Conservation (phyloP, 2,329 filamentous ascomycete species). For the Lecanoromycetidae sp. region DNA sequence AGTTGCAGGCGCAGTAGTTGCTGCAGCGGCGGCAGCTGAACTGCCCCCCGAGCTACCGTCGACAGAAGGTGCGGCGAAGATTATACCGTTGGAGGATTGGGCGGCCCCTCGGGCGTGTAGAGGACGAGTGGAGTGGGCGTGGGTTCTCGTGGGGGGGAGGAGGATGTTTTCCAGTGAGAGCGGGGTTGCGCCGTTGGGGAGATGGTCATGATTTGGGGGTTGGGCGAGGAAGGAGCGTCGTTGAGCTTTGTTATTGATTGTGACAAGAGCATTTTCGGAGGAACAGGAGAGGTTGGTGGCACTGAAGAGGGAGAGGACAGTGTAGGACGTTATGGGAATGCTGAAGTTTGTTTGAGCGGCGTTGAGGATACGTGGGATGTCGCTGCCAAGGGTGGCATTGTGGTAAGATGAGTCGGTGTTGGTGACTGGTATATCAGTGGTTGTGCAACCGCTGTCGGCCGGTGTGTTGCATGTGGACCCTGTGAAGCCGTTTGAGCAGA, state of each 20-base stretch:
- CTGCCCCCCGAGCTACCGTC: constrained; percentile 10
- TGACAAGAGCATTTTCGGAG: constrained; percentile 76
- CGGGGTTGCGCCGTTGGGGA: not conserved
- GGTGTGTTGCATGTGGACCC: constrained; percentile 45
- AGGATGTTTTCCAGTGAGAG: not conserved
- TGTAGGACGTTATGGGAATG: constrained; percentile 57
- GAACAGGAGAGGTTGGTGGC: constrained; percentile 64
- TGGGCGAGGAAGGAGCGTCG: too few relatives aligned
- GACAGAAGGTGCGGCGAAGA: constrained; percentile 25
- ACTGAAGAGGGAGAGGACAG: constrained; percentile 66
- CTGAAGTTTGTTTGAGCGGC: constrained; percentile 57
- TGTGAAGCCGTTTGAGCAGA: constrained; percentile 81
- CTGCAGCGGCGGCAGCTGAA: constrained; percentile 15
- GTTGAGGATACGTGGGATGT: constrained; percentile 62
- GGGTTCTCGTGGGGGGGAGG: constrained; percentile 8
- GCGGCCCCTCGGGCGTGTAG: constrained; percentile 13
- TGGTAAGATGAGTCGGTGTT: constrained; percentile 30
- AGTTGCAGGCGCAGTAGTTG: constrained; percentile 18
- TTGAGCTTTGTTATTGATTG: constrained; percentile 51
- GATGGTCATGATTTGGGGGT: too few relatives aligned
- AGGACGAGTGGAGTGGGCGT: not conserved
- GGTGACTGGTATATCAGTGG: constrained; percentile 31
- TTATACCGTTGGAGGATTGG: constrained; percentile 28
- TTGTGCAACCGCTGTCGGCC: constrained; percentile 45
- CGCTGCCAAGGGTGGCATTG: constrained; percentile 70